These are phyloP conservation scores for Ceratocystis eucalypticola DNA, from an alignment of 2,329 filamentous ascomycete species.

Conservation along the genomic window DNA sequence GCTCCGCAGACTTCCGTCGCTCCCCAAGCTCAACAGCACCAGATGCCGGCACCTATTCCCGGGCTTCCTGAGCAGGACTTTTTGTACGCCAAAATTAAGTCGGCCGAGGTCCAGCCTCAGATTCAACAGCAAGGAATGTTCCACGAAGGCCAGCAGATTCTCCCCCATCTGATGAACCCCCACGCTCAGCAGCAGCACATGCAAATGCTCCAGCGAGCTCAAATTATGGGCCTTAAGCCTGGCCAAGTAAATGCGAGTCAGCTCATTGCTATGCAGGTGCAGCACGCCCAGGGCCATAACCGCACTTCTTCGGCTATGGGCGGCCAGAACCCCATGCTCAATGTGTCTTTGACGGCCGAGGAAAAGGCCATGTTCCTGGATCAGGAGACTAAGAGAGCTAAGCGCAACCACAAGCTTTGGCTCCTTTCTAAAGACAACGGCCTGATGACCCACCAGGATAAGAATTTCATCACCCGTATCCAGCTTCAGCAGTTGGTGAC, in stretches of 20 bases:
- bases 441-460: constrained; percentile 96
- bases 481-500: constrained; percentile 92
- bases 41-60: constrained; percentile 6
- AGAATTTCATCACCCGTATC: constrained; percentile 97
- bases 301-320: constrained; percentile 2
- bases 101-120: constrained; percentile 24
- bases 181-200: constrained; percentile 28
- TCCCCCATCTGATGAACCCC: constrained; percentile 24
- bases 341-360: constrained; percentile 60
- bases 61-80: constrained; percentile 19
- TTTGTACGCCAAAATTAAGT: constrained; percentile 16
- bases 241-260: constrained; percentile 59
- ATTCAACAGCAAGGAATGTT: constrained; percentile 24
- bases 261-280: constrained; percentile 34
- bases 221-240: constrained; percentile 27
- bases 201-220: constrained; percentile 29
- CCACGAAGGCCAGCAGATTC: constrained; percentile 32
- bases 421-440: constrained; percentile 87
- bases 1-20: constrained; percentile 20
- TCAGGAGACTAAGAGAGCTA: constrained; percentile 87
- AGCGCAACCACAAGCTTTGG: constrained; percentile 97
- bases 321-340: constrained; percentile 24
- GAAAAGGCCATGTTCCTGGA: constrained; percentile 73
- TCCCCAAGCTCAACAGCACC: constrained; percentile 16
- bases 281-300: constrained; percentile 23